Evolutionary conservation across 352 stramenopile species (phyloP).

Genomic region (Globisporangium splendens): DNA sequence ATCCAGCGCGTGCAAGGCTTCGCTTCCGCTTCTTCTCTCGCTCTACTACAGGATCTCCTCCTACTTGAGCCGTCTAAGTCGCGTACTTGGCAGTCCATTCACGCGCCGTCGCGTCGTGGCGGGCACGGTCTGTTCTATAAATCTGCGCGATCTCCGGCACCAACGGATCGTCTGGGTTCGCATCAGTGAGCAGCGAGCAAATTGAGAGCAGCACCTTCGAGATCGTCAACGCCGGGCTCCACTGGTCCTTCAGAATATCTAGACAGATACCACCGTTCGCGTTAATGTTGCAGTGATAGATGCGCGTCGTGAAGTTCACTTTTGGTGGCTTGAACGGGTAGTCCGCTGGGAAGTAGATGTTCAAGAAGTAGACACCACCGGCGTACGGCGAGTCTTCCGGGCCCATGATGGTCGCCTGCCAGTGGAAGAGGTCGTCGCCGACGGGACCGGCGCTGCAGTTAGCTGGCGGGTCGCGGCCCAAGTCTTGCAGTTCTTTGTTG

Average conservation of each 20-base stretch:
- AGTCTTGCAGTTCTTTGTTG: constrained; percentile 95
- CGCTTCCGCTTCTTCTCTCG: not conserved
- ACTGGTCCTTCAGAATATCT: constrained; percentile 99
- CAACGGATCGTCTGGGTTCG: constrained; percentile 99
- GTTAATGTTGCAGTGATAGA: constrained; percentile 99
- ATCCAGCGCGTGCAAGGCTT: not conserved
- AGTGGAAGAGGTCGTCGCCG: constrained; percentile 98
- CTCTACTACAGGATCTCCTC: constrained; percentile 1
- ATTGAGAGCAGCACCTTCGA: constrained; percentile 99
- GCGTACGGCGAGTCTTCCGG: constrained; percentile 98
- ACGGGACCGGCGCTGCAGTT: constrained; percentile 98
- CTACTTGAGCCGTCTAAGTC: constrained; percentile 82
- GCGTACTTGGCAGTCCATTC: constrained; percentile 99
- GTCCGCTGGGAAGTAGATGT: constrained; percentile 99
- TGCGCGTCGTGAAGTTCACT: constrained; percentile 99
- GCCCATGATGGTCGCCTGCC: constrained; percentile 97
- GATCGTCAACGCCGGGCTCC: constrained; percentile 98
- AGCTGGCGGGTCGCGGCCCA: constrained; percentile 94
- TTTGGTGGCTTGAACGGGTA: constrained; percentile 99
- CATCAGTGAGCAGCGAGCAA: constrained; percentile 98
- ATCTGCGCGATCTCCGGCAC: constrained; percentile 92
- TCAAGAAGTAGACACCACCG: constrained; percentile 98
- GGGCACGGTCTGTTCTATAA: constrained; percentile 91
- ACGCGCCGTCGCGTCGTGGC: constrained; percentile 94
- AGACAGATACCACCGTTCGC: constrained; percentile 99